Evolutionary conservation across 2,329 filamentous ascomycete species (phyloP).

Genomic region (Passalora sequoiae): DNA sequence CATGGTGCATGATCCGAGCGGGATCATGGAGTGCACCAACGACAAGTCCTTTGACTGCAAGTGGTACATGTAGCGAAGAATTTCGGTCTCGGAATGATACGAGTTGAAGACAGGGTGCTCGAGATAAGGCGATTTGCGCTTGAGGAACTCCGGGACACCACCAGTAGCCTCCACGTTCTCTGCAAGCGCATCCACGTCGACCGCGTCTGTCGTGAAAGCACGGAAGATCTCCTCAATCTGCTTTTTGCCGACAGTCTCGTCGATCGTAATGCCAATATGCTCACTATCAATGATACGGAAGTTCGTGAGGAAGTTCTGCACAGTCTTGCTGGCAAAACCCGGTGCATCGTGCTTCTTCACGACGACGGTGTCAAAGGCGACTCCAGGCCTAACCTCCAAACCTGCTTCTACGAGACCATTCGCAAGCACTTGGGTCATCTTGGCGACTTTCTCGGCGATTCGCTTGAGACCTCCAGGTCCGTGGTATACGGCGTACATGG

Average conservation of each 20-base stretch:
- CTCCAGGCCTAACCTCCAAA: slow-evolving; percentile 40
- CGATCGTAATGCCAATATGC: slow-evolving; percentile 68
- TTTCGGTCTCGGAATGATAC: slow-evolving; percentile 89
- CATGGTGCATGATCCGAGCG: slow-evolving; percentile 95
- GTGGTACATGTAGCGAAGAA: slow-evolving; percentile 88
- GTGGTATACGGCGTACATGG: slow-evolving; percentile 91
- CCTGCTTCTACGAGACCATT: slow-evolving; percentile 50
- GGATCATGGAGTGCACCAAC: slow-evolving; percentile 94
- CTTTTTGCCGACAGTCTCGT: slow-evolving; percentile 62
- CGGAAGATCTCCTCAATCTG: slow-evolving; percentile 55
- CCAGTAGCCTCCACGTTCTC: slow-evolving; percentile 27
- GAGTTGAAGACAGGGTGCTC: slow-evolving; percentile 93
- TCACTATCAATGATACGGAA: slow-evolving; percentile 58
- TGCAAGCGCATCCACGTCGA: slow-evolving; percentile 32
- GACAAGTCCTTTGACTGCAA: slow-evolving; percentile 92
- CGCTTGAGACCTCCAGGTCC: slow-evolving; percentile 75
- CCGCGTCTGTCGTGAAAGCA: slow-evolving; percentile 48
- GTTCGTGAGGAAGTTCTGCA: slow-evolving; percentile 52
- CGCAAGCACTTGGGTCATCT: slow-evolving; percentile 61
- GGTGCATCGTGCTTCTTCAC: slow-evolving; percentile 50
- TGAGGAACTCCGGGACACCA: slow-evolving; percentile 55
- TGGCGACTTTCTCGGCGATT: slow-evolving; percentile 74
- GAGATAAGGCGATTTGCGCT: slow-evolving; percentile 68
- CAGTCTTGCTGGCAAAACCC: slow-evolving; percentile 47
- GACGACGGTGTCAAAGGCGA: slow-evolving; percentile 71